Base-by-base conservation (phyloP, 495 filamentous ascomycete genomes). In the Pyronema domesticum region DNA sequence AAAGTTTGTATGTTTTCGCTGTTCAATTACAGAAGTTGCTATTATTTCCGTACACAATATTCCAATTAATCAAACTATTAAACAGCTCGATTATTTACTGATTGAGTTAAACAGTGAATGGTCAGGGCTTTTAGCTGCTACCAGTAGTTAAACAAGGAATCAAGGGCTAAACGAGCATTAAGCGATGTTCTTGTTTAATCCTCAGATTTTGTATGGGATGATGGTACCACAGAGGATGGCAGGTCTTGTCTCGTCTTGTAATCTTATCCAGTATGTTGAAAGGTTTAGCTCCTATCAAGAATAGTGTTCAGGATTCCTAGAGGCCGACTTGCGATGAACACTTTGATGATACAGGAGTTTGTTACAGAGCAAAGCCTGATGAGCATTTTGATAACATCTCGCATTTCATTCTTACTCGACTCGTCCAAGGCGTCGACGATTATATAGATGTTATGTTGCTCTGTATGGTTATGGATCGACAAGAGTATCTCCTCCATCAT, bases 381-480 rank as follows among this genome's bases (percentile, higher is more conserved):
- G 8, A 52, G 35, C 35, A 42, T 9, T 30, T 52, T 6, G 13
- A 52, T 19, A 15, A 54, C 23, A 6, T 46, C 13, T 10, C 19
- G 9, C 36, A 37, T 54, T 7, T 54, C 51, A 7, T 8, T 34
- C 5, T 54, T 33, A 19, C 23, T 15, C 10, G 37, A 17, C 40
- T 54, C 37, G 18, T 54, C 51, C 17, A 54, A 7, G 17, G 51
- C 51, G 46, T 54, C 51, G 17, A 54, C 35, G 17, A 54, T 35
- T 6, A 54, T n/a, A 30, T 36, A 54, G 13, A 44, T 8, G 13
- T 14, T 45, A 19, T 37, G 7, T 23, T 10, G 13, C 9, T 7
- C 10, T 19, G 40, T 18, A 34, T 54, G 51, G 4, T 40, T 18
- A 7, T 36, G 8, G 8, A 52, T 6, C 8, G 23, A 37, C 5